Conservation (phyloP, 1,139 yeast genomes). For the Blastobotrys malaysiensis region DNA sequence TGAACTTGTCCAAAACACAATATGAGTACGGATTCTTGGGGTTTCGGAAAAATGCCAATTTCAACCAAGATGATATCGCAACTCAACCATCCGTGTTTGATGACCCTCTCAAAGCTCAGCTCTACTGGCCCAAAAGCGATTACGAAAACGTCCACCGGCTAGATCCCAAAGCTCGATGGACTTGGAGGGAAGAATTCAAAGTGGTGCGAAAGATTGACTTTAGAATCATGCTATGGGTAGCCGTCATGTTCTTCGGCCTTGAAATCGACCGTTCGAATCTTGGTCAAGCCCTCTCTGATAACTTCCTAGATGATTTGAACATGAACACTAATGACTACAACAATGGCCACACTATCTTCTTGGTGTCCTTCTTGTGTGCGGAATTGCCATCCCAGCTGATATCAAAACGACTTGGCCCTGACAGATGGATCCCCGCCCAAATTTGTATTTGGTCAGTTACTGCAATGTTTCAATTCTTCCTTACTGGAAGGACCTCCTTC, state of each 20-base stretch:
- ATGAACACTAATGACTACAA: slow-evolving; percentile 48
- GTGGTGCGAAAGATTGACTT: slow-evolving; percentile 42
- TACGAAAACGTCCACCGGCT: slow-evolving; percentile 45
- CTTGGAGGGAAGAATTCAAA: slow-evolving; percentile 39
- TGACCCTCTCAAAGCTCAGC: background rate
- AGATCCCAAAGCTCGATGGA: slow-evolving; percentile 48
- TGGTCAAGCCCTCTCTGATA: slow-evolving; percentile 47
- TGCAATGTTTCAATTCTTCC: slow-evolving; percentile 41
- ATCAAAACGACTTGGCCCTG: slow-evolving; percentile 50
- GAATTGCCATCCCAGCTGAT: slow-evolving; percentile 52
- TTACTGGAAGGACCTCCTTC: slow-evolving; percentile 37
- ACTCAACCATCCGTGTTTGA: background rate
- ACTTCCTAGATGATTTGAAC: slow-evolving; percentile 41
- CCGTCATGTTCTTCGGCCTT: slow-evolving; percentile 46
- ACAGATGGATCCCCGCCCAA: slow-evolving; percentile 49
- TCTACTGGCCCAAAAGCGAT: background rate
- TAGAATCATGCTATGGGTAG: slow-evolving; percentile 43
- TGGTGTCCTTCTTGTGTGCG: slow-evolving; percentile 41
- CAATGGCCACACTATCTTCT: slow-evolving; percentile 42
- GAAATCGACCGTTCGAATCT: slow-evolving; percentile 50
- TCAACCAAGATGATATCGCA: background rate
- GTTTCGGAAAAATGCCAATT: background rate
- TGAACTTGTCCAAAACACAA: background rate
- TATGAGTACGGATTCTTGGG: background rate
- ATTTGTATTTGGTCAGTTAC: slow-evolving; percentile 48